Base-by-base conservation (phyloP, 2,329 filamentous ascomycete species). In the Aspergillus floridensis region DNA sequence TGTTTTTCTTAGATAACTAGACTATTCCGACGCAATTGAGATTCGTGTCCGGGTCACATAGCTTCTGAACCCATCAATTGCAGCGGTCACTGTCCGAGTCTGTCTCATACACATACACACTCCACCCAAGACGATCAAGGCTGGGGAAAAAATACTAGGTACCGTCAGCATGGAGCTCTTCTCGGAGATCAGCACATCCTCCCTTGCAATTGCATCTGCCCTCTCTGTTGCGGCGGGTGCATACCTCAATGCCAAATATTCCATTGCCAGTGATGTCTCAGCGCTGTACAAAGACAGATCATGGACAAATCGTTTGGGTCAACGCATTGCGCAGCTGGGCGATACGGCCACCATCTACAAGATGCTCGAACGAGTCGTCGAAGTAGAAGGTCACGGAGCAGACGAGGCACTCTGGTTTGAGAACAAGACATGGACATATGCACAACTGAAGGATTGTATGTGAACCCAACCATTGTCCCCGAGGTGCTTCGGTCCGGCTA, bases 331-430 rank as follows among this genome's bases (percentile, higher is more conserved):
- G 11, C 65, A 73, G 26, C 62, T 80, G 1, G 78, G 75, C 6
- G 77, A 77, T 55, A 71, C 72, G 6, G 68, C 70, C 26, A 76
- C 77, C 1, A 60, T 80, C 12, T 81, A 80, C 64, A 73, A 70
- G 47, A 70, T 81, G 68, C 74, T 81, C 4, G 71, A 77, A 60
- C 69, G 72, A 24, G 74, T 74, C 0, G 72, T 80, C 38, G 75
- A 76, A 8, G 74, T 75, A 0, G 70, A 79, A 32, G 72, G 72
- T 3, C 68, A 72, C 16, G 74, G 72, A 21, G 71, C 74, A 4
- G 65, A 64, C 3, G 77, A 81, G 49, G 77, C 76, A 4, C 64
- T 82, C 10, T 82, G 79, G 79, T 81, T 82, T 67, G 80, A 82
- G 61, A 74, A 78, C 2, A 77, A 74, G 61, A 76, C 71, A 4